Conservation (phyloP, 1,139 yeast species). For the Zygosaccharomyces sapae region DNA sequence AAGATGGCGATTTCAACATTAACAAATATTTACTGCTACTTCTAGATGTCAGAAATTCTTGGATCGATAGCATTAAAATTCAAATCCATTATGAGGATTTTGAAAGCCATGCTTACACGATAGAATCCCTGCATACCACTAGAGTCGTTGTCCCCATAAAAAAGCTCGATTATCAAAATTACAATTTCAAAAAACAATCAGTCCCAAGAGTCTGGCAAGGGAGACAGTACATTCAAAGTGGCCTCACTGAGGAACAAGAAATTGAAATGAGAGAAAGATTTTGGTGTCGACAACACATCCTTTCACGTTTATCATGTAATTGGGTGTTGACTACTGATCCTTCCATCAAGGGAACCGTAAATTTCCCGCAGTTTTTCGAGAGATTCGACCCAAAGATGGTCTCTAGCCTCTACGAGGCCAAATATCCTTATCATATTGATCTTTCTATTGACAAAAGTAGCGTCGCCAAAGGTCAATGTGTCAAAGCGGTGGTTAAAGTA, state of each 20-base stretch:
- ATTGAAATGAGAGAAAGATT: constrained; percentile 56
- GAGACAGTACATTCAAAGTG: constrained; percentile 67
- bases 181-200: constrained; percentile 44
- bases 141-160: constrained; percentile 68
- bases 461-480: constrained; percentile 18
- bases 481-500: constrained; percentile 10
- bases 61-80: constrained; percentile 29
- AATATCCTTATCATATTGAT: constrained; percentile 19
- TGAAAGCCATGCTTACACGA: constrained; percentile 20
- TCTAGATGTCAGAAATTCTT: constrained; percentile 35
- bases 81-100: constrained; percentile 28
- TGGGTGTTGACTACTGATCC: constrained; percentile 46
- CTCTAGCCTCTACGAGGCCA: constrained; percentile 24
- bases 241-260: constrained; percentile 50
- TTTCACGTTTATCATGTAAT: constrained; percentile 54
- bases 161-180: constrained; percentile 39
- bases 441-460: constrained; percentile 14
- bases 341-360: constrained; percentile 22
- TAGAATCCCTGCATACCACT: constrained; percentile 43
- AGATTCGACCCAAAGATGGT: constrained; percentile 27
- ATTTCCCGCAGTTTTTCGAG: constrained; percentile 29
- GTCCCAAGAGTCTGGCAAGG: constrained; percentile 73
- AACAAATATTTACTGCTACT: constrained; percentile 28
- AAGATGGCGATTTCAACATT: constrained; percentile 11
- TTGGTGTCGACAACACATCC: constrained; percentile 72